phyloP scores from a whole-genome alignment of 805 yeast genomes.

The Candida berthetii region DNA sequence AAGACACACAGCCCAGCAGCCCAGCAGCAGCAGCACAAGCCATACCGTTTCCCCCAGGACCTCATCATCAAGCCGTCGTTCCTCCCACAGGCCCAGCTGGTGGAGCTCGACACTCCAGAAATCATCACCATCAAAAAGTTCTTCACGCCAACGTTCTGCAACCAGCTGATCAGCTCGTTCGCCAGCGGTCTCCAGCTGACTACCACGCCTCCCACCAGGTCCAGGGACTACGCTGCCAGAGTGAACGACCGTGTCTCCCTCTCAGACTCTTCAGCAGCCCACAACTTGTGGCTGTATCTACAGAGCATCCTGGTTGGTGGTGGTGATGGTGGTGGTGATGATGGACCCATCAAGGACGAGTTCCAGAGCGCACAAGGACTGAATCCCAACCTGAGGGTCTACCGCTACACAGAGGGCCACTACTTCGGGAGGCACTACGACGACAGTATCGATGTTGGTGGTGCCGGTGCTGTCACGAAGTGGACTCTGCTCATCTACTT shows the following conservation, averaged over 20 bases:
- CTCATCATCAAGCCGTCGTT: no score
- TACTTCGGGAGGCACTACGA: conserved; percentile 58
- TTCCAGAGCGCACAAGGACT: conserved; percentile 39
- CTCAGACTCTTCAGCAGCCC: conserved; percentile 30
- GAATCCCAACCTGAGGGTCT: conserved; percentile 50
- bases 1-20: no score
- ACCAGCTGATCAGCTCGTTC: conserved; percentile 5
- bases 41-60: no score
- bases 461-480: conserved; percentile 29
- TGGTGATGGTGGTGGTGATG: no score
- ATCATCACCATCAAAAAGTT: conserved; percentile 14
- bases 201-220: conserved; percentile 42
- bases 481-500: conserved; percentile 58
- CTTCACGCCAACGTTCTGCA: conserved; percentile 7
- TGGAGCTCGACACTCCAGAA: conserved; percentile 5
- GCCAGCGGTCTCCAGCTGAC: conserved; percentile 19
- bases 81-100: no score
- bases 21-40: no score
- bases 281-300: conserved; percentile 38
- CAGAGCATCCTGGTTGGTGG: conserved; percentile 21
- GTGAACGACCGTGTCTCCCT: conserved; percentile 45
- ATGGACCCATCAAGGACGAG: conserved; percentile 21
- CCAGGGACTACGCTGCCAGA: conserved; percentile 50
- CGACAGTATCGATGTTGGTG: conserved; percentile 37
- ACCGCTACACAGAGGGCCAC: conserved; percentile 50